Percentiles rank a stretch among this genome's conserved stretches.
These are phyloP conservation scores for Alternaria conjuncta DNA, from an alignment of 2,329 filamentous ascomycete genomes.

Conservation along the genomic window DNA sequence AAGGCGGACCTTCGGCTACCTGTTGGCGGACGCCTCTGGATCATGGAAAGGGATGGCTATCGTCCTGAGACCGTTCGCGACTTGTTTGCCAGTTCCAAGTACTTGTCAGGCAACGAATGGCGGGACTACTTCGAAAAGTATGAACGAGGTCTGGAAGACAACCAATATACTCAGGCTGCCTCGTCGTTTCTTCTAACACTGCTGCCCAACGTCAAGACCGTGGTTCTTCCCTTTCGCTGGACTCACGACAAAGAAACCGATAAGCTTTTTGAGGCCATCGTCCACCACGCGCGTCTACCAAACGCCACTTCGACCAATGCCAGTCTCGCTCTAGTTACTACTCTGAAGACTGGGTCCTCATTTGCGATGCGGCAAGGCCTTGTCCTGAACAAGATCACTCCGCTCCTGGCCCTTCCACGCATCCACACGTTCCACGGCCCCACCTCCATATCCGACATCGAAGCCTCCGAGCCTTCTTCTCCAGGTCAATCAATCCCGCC, in stretches of 20 bases:
- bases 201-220: neutral
- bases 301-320: neutral
- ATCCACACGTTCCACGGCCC: neutral
- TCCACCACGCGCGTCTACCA: neutral
- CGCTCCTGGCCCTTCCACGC: neutral
- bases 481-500: neutral
- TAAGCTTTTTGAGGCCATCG: neutral
- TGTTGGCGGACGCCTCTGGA: slow-evolving; percentile 10
- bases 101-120: slow-evolving; percentile 1
- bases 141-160: neutral
- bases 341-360: neutral
- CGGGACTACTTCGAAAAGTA: neutral
- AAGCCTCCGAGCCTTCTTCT: neutral
- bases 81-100: slow-evolving; percentile 20
- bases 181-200: neutral
- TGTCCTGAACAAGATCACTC: neutral
- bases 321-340: neutral
- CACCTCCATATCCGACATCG: neutral
- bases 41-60: slow-evolving; percentile 20
- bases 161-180: neutral
- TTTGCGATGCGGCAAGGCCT: neutral
- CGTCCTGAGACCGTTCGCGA: slow-evolving; percentile 20
- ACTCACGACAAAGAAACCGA: neutral
- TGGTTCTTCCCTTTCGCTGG: neutral
- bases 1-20: slow-evolving; percentile 11